Base-by-base conservation (phyloP, 306 rosid genomes). In the Luffa aegyptiaca region DNA sequence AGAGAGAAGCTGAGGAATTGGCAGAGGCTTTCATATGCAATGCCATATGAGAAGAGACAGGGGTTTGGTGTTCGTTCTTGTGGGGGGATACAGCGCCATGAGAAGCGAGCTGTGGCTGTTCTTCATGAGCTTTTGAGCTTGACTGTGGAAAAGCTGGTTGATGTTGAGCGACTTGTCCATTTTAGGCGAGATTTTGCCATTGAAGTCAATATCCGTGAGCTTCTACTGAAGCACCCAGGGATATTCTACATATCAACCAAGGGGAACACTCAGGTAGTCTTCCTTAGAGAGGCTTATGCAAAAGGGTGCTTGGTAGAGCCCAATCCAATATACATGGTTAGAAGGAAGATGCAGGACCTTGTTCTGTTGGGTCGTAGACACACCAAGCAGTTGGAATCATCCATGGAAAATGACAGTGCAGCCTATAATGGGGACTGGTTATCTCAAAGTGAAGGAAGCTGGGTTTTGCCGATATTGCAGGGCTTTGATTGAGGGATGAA, bases 111-210 rank as follows among this genome's bases (percentile, higher is more conserved):
- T 6, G 92, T 91, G 70, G 91, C 90, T 71, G 84, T 93, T 84
- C 88, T 93, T 87, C 97, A 90, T 33, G 97, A 93, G 86, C 82
- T 93, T 44, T 71, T 93, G 86, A 91, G 93, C 88, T 83, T 93
- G 93, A 91, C 95, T 31, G 89, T 89, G 71, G 97, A 90, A 83
- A 93, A 91, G 74, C 88, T 90, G 98, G 92, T 93, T 80, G 91
- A 84, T 83, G 87, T 91, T 45, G 97, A 93, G 76, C 90, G 87
- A 14, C 80, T 93, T 80, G 90, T 80, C 66, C 97, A 91, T 86
- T 90, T 93, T 73, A 79, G 84, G 44, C 87, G 83, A 82, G 95
- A 93, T 80, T 84, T 93, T 1, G 88, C 87, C 3, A 80, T 90
- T 18, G 87, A 81, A 52, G 93, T 88, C 65, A 91, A 93, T 79